Base-by-base conservation (phyloP, 192 early-diverging fungal species). In the Lobulomyces angularis region DNA sequence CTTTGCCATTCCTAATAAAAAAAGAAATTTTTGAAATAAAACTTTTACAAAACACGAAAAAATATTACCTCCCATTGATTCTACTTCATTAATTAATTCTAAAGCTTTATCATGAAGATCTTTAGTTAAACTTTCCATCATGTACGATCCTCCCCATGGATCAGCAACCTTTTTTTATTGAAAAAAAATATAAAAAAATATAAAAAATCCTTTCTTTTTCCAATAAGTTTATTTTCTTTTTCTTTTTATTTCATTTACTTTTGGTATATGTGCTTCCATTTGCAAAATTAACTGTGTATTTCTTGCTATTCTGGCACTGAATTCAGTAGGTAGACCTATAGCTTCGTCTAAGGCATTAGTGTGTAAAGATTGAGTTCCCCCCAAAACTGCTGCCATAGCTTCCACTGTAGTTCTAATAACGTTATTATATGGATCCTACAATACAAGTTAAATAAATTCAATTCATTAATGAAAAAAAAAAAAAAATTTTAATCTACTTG, bases 261-360 rank as follows among this genome's bases (percentile, higher is more conserved):
- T 81, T 9, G 87, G 84, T 23, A 90, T 88, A 28, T 70, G 67
- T 3, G 87, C 84, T 51, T 90, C 87, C 41, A 82, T 83, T 48
- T 90, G 87, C 43, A 90, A 51, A 37, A 90, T 88, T 34, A 90
- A 48, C 69, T 90, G 87, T 3, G 87, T 90, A 67, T 90, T 90
- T 53, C 87, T 67, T 7, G 87, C 87, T 60, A 90, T 86, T 33
- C 87, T 77, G 2, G 86, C 81, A 45, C 71, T 77, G 55, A 82
- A 83, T 50, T 82, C 77, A 2, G 87, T 88, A 0, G 84, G 87
- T 32, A 90, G 56, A 1, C 84, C 87, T 32, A 90, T 82, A 16
- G 87, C 87, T 53, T 90, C 87, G 52, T 90, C 87, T 37, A 88
- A 70, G 5, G 87, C 79, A 55, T 90, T 90, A n/a, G 84, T 90